phyloP scores from a whole-genome alignment of 2,329 filamentous ascomycete species.

The Aspergillus sp. region DNA sequence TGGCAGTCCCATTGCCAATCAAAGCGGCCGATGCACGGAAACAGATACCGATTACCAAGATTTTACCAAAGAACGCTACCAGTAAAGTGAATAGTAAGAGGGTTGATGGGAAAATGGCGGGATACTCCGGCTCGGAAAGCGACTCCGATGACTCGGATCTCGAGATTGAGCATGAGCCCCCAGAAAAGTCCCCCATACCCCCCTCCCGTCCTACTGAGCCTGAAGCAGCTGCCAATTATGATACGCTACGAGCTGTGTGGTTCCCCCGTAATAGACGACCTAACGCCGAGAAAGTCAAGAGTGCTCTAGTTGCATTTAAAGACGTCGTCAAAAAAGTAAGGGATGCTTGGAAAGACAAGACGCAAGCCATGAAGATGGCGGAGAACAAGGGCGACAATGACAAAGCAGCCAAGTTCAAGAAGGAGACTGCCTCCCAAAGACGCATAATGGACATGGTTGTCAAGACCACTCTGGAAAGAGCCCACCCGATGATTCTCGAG shows the following conservation, averaged over 20 bases:
- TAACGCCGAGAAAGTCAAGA: slow-evolving; percentile 53
- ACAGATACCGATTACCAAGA: slow-evolving; percentile 23
- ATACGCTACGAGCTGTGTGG: slow-evolving; percentile 63
- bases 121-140: slow-evolving; percentile 49
- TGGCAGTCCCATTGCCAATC: slow-evolving; percentile 9
- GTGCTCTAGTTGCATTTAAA: slow-evolving; percentile 57
- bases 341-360: slow-evolving; percentile 61
- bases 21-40: slow-evolving; percentile 17
- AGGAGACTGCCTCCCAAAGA: slow-evolving; percentile 58
- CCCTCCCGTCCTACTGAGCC: slow-evolving; percentile 52
- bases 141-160: slow-evolving; percentile 52
- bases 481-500: slow-evolving; percentile 48
- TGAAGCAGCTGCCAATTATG: slow-evolving; percentile 56
- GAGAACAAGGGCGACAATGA: slow-evolving; percentile 57
- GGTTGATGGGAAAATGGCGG: slow-evolving; percentile 28
- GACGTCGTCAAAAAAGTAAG: slow-evolving; percentile 60
- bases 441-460: slow-evolving; percentile 56
- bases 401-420: slow-evolving; percentile 56
- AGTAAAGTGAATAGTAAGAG: slow-evolving; percentile 27
- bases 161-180: slow-evolving; percentile 49
- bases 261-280: slow-evolving; percentile 53
- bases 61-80: slow-evolving; percentile 23
- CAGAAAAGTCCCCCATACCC: slow-evolving; percentile 57
- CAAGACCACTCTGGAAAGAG: slow-evolving; percentile 42
- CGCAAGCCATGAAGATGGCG: slow-evolving; percentile 56